Base-by-base conservation (phyloP, 2,329 filamentous ascomycete species). In the Botryotinia narcissicola region DNA sequence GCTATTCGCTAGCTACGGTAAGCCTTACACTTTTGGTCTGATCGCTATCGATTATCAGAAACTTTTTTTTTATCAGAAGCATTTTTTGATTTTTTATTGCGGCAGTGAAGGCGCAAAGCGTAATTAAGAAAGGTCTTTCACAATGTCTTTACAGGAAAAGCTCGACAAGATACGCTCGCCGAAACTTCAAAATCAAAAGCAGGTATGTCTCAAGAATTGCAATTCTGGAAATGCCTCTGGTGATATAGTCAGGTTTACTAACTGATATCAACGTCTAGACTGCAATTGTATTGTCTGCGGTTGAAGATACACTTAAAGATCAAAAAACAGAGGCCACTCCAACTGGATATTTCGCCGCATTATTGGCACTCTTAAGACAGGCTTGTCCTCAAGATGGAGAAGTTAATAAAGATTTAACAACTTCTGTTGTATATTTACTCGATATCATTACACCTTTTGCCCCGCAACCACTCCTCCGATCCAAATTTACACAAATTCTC, bases 131-230 rank as follows among this genome's bases (percentile, higher is more conserved):
- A 63, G 73, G 69, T 75, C 72, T 69, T 77, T 74, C 81, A 84
- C 79, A 79, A 86, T 86, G 85, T 89, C 90, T 83, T 85, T 98
- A 80, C 90, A 92, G 82, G 95, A 97, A 86, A 97, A 94, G 87
- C 90, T 99, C 82, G 93, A 95, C 85, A 98, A 97, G 89, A 98
- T 98, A 83, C 93, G 96, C 84, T 96, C 93, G 81, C 96, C 96
- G 73, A 97, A 97, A 84, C 90, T 98, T 80, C 93, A 98, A 84
- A 97, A 93, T 82, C 95, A 98, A 85, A 91, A 97, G 83, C 94
- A 95, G 88, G 94, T 96, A 85, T 32, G 44, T 51, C 78, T 86
- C 18, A 25, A 1, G n/a, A 25, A 8, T 37, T 48, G 4, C 42
- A 37, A 37, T 66, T 5, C 20, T 66, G 12, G n/a, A 82, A 64